Conservation (phyloP, 2,329 filamentous ascomycete genomes). For the Uncinocarpus reesii region DNA sequence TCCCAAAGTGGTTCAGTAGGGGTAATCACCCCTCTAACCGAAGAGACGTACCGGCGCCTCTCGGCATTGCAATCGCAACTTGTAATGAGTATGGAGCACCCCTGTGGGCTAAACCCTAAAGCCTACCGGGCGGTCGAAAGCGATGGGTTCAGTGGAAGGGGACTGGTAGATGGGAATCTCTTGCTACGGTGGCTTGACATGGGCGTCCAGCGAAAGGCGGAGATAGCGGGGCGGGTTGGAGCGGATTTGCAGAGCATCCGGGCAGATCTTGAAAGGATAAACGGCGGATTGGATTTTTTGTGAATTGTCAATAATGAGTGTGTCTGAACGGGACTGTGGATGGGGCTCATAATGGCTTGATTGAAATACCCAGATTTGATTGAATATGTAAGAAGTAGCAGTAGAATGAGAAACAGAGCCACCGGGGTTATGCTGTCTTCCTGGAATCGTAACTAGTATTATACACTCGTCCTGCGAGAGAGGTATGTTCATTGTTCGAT, state of each 20-base stretch:
- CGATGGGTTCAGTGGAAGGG: slow-evolving; percentile 44
- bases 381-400: neutral
- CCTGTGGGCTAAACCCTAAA: slow-evolving; percentile 72
- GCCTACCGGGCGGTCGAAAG: slow-evolving; percentile 56
- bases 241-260: slow-evolving; percentile 56
- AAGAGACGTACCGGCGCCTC: slow-evolving; percentile 73
- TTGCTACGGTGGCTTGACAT: slow-evolving; percentile 66
- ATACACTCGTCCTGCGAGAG: too few species aligned
- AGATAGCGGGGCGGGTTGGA: slow-evolving; percentile 66
- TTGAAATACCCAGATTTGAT: neutral
- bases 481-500: too few species aligned
- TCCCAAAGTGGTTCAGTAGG: slow-evolving; percentile 66
- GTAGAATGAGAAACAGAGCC: too few species aligned
- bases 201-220: slow-evolving; percentile 57
- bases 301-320: slow-evolving; percentile 17
- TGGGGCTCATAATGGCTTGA: neutral
- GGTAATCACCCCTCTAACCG: slow-evolving; percentile 64
- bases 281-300: slow-evolving; percentile 49
- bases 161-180: slow-evolving; percentile 68
- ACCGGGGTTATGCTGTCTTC: too few species aligned
- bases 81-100: slow-evolving; percentile 61
- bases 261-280: slow-evolving; percentile 56
- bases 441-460: too few species aligned
- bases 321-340: neutral
- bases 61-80: slow-evolving; percentile 73